Percentiles rank a stretch among this genome's conserved stretches.
These are phyloP conservation scores for Osmanthus fragrans DNA, from an alignment of 257 asterid species.

Conservation along the genomic window DNA sequence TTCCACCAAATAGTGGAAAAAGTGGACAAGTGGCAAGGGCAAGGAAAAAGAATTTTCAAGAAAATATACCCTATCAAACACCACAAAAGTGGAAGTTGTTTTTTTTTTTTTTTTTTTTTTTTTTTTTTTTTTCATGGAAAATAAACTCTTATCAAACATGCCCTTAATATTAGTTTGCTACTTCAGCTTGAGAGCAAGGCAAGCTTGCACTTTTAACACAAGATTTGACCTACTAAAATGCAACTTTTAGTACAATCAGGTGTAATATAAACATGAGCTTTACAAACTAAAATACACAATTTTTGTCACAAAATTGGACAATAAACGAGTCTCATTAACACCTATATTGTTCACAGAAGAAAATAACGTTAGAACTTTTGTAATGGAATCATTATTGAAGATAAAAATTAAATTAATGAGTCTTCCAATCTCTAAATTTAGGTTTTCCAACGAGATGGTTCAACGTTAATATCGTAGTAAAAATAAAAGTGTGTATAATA, in stretches of 20 bases:
- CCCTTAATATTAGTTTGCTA: too few species aligned
- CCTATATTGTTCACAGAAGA: background rate
- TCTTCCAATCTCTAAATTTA: background rate
- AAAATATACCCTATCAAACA: too few species aligned
- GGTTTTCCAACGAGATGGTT: background rate
- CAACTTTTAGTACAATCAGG: background rate
- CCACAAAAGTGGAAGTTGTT: too few species aligned
- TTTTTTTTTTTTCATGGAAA: too few species aligned
- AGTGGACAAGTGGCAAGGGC: too few species aligned
- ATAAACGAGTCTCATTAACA: background rate
- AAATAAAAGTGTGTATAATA: too few species aligned
- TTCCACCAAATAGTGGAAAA: too few species aligned
- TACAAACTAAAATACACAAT: background rate
- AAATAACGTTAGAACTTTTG: background rate
- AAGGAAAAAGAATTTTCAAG: too few species aligned
- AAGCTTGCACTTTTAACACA: background rate
- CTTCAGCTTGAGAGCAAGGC: background rate
- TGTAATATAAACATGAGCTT: too few species aligned
- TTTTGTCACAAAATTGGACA: background rate
- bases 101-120: too few species aligned
- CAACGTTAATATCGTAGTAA: background rate
- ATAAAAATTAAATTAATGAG: background rate
- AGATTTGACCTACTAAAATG: background rate
- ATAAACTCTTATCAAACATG: too few species aligned
- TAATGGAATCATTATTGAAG: background rate